phyloP scores from a whole-genome alignment of 2,329 filamentous ascomycete genomes.

The Sporothrix curviconia region DNA sequence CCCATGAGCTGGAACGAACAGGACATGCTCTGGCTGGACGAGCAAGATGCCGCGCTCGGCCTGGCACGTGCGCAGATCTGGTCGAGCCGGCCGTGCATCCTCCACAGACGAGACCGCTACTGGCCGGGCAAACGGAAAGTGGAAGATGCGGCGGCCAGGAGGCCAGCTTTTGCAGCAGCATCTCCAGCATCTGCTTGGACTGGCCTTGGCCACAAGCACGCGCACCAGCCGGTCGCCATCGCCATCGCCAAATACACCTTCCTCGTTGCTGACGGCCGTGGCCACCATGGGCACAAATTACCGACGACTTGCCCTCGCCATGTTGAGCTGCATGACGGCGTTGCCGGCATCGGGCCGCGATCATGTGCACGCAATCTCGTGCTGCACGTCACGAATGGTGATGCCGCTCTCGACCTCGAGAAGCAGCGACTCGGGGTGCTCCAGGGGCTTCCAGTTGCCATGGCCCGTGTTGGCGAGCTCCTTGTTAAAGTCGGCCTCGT shows the following conservation, averaged over 20 bases:
- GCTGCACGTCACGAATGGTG: slow-evolving; percentile 53
- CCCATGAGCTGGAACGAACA: slow-evolving; percentile 60
- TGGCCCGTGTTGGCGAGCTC: slow-evolving; percentile 48
- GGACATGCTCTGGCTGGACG: slow-evolving; percentile 55
- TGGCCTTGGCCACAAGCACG: slow-evolving; percentile 58
- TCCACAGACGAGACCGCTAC: slow-evolving; percentile 28
- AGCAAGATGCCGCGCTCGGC: slow-evolving; percentile 49
- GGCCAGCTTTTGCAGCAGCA: slow-evolving; percentile 48
- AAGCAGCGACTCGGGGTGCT: slow-evolving; percentile 54
- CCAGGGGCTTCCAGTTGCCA: slow-evolving; percentile 44
- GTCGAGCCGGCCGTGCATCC: slow-evolving; percentile 31
- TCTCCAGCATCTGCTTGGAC: slow-evolving; percentile 53
- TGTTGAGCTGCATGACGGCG: slow-evolving; percentile 59
- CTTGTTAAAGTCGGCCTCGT: slow-evolving; percentile 28
- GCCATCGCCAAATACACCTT: too few species aligned
- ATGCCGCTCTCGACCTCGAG: slow-evolving; percentile 59
- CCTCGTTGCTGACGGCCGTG: slow-evolving; percentile 39
- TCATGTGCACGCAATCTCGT: slow-evolving; percentile 54
- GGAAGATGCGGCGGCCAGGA: slow-evolving; percentile 45
- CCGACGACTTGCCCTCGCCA: slow-evolving; percentile 65
- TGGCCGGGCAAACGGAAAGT: slow-evolving; percentile 53
- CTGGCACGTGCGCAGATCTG: slow-evolving; percentile 41
- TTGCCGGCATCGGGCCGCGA: slow-evolving; percentile 33
- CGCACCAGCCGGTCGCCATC: slow-evolving; percentile 45
- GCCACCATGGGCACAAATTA: slow-evolving; percentile 62